Percentiles rank a stretch among this genome's conserved stretches.
Evolutionary conservation across 2,329 filamentous ascomycete genomes (phyloP).

Genomic region (Diplodia seriata): DNA sequence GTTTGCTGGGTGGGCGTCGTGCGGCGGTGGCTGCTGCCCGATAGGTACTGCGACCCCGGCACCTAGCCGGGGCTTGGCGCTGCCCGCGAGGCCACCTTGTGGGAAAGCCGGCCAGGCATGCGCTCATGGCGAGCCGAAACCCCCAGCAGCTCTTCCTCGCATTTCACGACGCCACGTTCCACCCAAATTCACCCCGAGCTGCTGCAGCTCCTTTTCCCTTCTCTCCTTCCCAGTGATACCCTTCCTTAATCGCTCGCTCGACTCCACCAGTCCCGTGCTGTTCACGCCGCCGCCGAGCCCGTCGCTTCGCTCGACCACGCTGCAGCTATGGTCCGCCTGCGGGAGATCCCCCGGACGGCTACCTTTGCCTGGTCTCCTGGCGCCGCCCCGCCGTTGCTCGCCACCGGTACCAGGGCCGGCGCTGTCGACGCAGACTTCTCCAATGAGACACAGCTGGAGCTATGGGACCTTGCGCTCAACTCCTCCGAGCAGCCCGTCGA

Average conservation of each 20-base stretch:
- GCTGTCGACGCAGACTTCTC: slow-evolving; percentile 98
- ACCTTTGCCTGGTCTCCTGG: slow-evolving; percentile 96
- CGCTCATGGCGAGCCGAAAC: slow-evolving; percentile 38
- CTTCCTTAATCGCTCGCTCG: slow-evolving; percentile 32
- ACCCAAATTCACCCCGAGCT: slow-evolving; percentile 36
- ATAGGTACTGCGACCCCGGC: background rate
- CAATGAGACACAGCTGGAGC: slow-evolving; percentile 92
- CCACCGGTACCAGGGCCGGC: slow-evolving; percentile 92
- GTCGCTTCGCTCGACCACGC: slow-evolving; percentile 35
- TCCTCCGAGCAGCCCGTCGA: slow-evolving; percentile 77
- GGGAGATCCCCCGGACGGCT: slow-evolving; percentile 95
- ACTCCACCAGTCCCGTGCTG: background rate
- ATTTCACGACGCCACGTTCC: slow-evolving; percentile 33
- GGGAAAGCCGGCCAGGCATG: slow-evolving; percentile 30
- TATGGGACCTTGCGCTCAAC: slow-evolving; percentile 92
- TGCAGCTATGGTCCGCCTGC: slow-evolving; percentile 86
- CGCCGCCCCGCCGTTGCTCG: slow-evolving; percentile 78
- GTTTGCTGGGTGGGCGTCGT: slow-evolving; percentile 12
- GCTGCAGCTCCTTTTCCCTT: slow-evolving; percentile 20
- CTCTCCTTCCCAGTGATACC: slow-evolving; percentile 35
- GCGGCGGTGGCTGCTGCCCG: slow-evolving; percentile 18
- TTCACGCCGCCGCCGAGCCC: slow-evolving; percentile 22
- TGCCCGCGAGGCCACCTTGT: slow-evolving; percentile 33
- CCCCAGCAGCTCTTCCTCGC: slow-evolving; percentile 33
- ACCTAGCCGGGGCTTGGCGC: slow-evolving; percentile 16